These are phyloP conservation scores for Quercus variabilis DNA, from an alignment of 306 rosid genomes.

Conservation along the genomic window DNA sequence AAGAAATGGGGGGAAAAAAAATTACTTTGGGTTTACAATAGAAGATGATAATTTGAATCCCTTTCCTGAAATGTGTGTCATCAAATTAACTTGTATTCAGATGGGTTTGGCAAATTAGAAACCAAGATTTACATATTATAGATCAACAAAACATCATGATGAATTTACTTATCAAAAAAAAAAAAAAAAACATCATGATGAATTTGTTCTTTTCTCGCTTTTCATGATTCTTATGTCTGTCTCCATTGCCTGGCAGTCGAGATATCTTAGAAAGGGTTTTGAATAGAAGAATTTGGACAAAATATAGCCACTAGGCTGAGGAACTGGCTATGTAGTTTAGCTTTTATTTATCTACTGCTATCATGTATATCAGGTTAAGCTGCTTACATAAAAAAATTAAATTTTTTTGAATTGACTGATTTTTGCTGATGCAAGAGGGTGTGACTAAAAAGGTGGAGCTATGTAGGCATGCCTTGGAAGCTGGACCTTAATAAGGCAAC, in stretches of 20 bases:
- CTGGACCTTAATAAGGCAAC: neutral
- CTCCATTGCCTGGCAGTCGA: neutral
- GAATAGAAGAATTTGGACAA: neutral
- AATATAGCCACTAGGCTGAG: neutral
- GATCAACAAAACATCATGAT: neutral
- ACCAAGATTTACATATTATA: neutral
- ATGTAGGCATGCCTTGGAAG: constrained; percentile 11
- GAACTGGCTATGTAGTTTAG: neutral
- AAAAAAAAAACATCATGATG: neutral
- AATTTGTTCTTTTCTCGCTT: neutral
- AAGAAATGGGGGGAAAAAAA: neutral
- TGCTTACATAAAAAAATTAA: neutral
- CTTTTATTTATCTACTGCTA: constrained; percentile 11
- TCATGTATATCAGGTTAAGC: neutral
- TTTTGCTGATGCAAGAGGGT: constrained; percentile 22
- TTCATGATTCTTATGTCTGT: neutral
- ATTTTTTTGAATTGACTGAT: neutral
- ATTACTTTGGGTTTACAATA: neutral
- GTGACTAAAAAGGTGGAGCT: constrained; percentile 1
- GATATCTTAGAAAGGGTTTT: neutral
- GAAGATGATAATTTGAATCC: neutral
- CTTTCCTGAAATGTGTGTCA: neutral
- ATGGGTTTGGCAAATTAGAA: neutral
- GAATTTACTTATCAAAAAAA: too few relatives aligned
- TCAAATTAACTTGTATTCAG: neutral